Evolutionary conservation across 805 yeast species (phyloP), one percentile per base, ranked within the genome.

Genomic region (Starmerella cellae): DNA sequence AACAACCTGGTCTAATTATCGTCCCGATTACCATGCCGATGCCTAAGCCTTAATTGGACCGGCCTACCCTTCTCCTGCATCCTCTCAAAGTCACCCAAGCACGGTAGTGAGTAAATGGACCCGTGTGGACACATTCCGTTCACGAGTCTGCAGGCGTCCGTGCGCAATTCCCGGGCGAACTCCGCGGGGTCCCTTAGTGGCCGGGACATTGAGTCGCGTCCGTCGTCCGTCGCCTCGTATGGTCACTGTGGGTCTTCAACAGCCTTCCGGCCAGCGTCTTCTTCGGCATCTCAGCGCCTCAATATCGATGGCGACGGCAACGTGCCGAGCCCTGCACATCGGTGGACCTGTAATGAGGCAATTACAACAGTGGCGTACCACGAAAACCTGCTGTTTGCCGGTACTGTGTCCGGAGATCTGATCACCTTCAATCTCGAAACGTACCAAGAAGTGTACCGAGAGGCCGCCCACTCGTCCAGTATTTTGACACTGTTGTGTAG

Each of bases 371-470:
- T 66, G 19, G 66, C 64, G 4, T 45, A 52, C 21, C 49, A 48
- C 24, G 59, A 49, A 22, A 30, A 46, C 33, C 50, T 42, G 36
- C 42, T 88, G 4, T 81, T 82, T 57, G 91, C 94, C 42, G 98
- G 98, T 9, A 84, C 95, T 1, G 94, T 87, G 50, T 82, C 82
- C 54, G 82, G 91, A 10, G 73, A 73, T 50, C 79, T 88, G 32
- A 60, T 82, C 31, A 78, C 82, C 1, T 77, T 71, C 55, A 88
- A 83, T 53, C 63, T 81, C 41, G 60, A 60, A 4, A 76, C 81
- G 1, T 88, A 74, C 58, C 76, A 77, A 50, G 65, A 68, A 38
- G 70, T 69, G 36, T 59, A 66, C 30, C 66, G 64, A 9, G 60
- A 82, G 18, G 66, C 66, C 5, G 82, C 82, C n/a, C 83, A 79